Evolutionary conservation across 345 rosid genomes (phyloP).

Genomic region (Rubroshorea leprosula): DNA sequence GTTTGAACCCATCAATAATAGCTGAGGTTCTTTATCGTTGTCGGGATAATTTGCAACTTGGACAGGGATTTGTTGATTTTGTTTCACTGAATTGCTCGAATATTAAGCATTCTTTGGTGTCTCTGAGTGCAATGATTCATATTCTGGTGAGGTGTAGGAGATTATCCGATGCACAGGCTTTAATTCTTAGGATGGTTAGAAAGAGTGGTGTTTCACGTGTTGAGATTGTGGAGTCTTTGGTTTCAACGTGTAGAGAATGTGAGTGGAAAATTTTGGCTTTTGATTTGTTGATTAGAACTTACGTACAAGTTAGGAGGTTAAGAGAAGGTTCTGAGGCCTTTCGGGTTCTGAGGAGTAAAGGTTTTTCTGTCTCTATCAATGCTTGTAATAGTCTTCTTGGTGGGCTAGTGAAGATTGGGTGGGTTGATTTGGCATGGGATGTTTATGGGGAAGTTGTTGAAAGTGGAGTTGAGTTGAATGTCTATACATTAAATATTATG

Average conservation of each 20-base stretch:
- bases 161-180: slow-evolving; percentile 65
- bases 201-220: slow-evolving; percentile 61
- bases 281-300: slow-evolving; percentile 70
- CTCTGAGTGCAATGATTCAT: slow-evolving; percentile 65
- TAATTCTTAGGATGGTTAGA: slow-evolving; percentile 74
- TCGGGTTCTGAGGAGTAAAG: slow-evolving; percentile 32
- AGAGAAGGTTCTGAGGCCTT: slow-evolving; percentile 56
- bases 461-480: slow-evolving; percentile 37
- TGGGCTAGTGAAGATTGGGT: slow-evolving; percentile 52
- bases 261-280: slow-evolving; percentile 43
- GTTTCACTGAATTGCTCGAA: slow-evolving; percentile 26
- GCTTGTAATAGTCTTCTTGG: slow-evolving; percentile 70
- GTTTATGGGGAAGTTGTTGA: slow-evolving; percentile 33
- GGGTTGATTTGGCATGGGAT: slow-evolving; percentile 50
- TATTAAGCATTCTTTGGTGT: slow-evolving; percentile 51
- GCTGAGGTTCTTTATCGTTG: slow-evolving; percentile 54
- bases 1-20: slow-evolving; percentile 39
- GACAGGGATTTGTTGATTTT: slow-evolving; percentile 40
- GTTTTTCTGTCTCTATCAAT: slow-evolving; percentile 41
- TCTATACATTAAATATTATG: slow-evolving; percentile 65
- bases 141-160: slow-evolving; percentile 47
- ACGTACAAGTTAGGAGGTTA: slow-evolving; percentile 67
- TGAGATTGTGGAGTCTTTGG: slow-evolving; percentile 50
- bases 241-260: slow-evolving; percentile 26
- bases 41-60: slow-evolving; percentile 42